Evolutionary conservation across 2,329 filamentous ascomycete species (phyloP).

Genomic region (Penicillium occitanis): DNA sequence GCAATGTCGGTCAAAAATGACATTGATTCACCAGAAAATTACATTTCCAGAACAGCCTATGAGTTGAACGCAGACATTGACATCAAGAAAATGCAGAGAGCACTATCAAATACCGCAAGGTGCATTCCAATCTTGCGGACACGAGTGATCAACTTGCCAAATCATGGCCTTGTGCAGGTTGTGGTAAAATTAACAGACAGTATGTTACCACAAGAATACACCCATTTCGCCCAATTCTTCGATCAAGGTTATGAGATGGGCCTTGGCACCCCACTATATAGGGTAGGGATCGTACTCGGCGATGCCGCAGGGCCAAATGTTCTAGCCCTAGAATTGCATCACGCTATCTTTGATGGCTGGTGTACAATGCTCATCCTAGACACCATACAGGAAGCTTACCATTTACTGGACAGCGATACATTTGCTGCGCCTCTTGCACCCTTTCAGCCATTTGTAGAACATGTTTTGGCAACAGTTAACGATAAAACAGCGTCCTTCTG

Average conservation of each 20-base stretch:
- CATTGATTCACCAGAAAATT: background rate
- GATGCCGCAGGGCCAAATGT: slow-evolving; percentile 28
- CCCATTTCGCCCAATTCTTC: background rate
- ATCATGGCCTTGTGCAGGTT: slow-evolving; percentile 40
- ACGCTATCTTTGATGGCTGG: slow-evolving; percentile 54
- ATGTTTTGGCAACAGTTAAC: slow-evolving; percentile 1
- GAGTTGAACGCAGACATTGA: background rate
- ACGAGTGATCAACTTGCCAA: slow-evolving; percentile 34
- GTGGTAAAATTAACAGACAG: slow-evolving; percentile 30
- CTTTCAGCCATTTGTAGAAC: slow-evolving; percentile 40
- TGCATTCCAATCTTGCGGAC: slow-evolving; percentile 10
- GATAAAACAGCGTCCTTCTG: slow-evolving; percentile 6
- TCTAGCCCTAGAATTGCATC: slow-evolving; percentile 53
- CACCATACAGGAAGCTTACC: slow-evolving; percentile 26
- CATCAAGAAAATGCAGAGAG: slow-evolving; percentile 1
- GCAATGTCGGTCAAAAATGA: slow-evolving; percentile 43
- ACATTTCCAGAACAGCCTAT: slow-evolving; percentile 11
- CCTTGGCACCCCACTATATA: background rate
- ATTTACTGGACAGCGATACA: background rate
- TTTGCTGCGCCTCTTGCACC: background rate
- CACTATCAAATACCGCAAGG: background rate
- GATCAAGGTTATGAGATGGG: background rate
- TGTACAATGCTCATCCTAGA: slow-evolving; percentile 40
- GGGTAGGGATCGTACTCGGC: background rate
- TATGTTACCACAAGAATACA: background rate